Evolutionary conservation across 2,329 filamentous ascomycete species (phyloP).

Genomic region (Dactylella cylindrospora): DNA sequence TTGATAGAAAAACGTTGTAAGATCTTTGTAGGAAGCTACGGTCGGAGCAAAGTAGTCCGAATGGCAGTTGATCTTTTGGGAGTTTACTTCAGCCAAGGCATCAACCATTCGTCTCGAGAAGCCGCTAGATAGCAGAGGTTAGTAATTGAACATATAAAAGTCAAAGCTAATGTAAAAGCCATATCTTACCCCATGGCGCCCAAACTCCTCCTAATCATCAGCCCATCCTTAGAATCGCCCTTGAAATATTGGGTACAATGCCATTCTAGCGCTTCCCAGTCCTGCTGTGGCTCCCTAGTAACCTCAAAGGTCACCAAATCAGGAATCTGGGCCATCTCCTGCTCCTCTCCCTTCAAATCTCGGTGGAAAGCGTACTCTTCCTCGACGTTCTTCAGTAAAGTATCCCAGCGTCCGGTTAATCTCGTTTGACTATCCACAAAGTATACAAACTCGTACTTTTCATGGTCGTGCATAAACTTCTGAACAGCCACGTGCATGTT

Average conservation of each 20-base stretch:
- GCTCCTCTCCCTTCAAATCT: conserved; percentile 8
- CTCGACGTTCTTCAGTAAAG: conserved; percentile 27
- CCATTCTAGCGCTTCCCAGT: conserved; percentile 25
- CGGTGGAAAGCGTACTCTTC: conserved; percentile 39
- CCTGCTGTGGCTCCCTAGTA: conserved; percentile 23
- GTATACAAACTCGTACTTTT: conserved; percentile 34
- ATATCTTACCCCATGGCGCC: conserved; percentile 25
- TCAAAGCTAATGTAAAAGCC: not conserved
- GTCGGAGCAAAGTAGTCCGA: conserved; percentile 40
- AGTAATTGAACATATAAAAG: not conserved
- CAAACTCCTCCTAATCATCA: conserved; percentile 20
- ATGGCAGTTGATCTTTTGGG: conserved; percentile 34
- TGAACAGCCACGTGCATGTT: conserved; percentile 36
- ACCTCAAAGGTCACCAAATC: conserved; percentile 40
- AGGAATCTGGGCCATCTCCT: conserved; percentile 6
- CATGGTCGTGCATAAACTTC: conserved; percentile 36
- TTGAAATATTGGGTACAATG: conserved; percentile 31
- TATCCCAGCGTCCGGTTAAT: conserved; percentile 35
- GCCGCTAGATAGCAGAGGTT: conserved; percentile 8
- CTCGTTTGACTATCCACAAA: conserved; percentile 17
- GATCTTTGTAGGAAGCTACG: conserved; percentile 24
- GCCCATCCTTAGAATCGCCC: conserved; percentile 1
- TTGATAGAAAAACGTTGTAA: conserved; percentile 41
- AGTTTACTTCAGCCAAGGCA: conserved; percentile 30
- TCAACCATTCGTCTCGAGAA: conserved; percentile 34